Evolutionary conservation across 345 rosid genomes (phyloP), one percentile per base, ranked within the genome.

Genomic region (Kandelia obovata): DNA sequence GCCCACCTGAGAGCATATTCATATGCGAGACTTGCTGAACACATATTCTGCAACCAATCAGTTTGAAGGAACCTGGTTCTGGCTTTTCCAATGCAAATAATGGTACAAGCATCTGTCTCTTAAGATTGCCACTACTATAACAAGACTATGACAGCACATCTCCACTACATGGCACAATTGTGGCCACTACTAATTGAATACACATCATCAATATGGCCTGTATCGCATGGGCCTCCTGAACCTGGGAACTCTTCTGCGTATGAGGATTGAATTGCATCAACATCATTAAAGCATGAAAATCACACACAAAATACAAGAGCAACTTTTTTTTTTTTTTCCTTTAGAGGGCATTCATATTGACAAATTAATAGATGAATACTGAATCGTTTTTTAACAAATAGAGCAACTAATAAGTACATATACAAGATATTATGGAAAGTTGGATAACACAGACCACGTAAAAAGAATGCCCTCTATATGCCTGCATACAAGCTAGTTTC

Each of bases 171-270:
- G 51, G 60, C 27, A 56, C 39, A 57, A 30, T 63, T 61, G 58
- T 20, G 52, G 69, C 68, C 49, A 7, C 67, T 2, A 19, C 21
- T 53, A n/a, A 55, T 9, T 25, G 46, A 43, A 19, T 17, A 27
- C 9, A 10, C 26, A 3, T 21, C 15, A 72, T 78, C 81, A 92
- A 83, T 95, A 95, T 9, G 99, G 99, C 78, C 97, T 87, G 72
- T 90, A 95, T 31, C 99, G 81, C 85, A 83, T 84, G 0, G 99
- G 90, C 69, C 96, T 84, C 82, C 99, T 83, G 83, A 86, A 92
- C 87, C 99, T 90, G 2, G 99, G 97, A 68, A 88, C 82, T 83
- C 96, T 89, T 84, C 99, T 95, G 96, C 77, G 66, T 35, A 83
- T 75, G 53, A 79, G 21, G 61, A 60, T 53, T 61, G 57, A 66